Conservation (phyloP, 2,329 filamentous ascomycete genomes). For the Dichotomopilus funicola region DNA sequence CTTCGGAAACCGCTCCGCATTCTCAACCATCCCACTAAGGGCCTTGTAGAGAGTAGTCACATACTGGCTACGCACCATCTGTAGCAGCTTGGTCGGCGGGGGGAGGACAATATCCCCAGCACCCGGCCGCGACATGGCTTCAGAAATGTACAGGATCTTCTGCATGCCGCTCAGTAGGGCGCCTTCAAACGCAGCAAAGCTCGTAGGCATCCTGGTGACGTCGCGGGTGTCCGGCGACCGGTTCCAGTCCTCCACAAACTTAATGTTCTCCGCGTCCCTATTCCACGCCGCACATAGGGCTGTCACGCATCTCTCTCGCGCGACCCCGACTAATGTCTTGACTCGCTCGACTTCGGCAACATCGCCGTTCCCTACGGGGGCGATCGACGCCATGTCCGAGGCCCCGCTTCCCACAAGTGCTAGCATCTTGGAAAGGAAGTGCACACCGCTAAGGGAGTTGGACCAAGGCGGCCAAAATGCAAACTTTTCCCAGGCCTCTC, state of each 20-base stretch:
- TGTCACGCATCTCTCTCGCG: conserved; percentile 77
- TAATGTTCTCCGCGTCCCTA: conserved; percentile 86
- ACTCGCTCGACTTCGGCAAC: conserved; percentile 62
- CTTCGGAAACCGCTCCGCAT: conserved; percentile 70
- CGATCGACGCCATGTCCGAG: conserved; percentile 73
- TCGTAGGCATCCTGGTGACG: conserved; percentile 82
- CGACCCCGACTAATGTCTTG: conserved; percentile 65
- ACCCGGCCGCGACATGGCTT: conserved; percentile 69
- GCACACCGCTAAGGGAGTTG: conserved; percentile 85
- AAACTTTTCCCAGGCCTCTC: conserved; percentile 85
- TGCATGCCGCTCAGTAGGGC: conserved; percentile 81
- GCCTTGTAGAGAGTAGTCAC: conserved; percentile 92
- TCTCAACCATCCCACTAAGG: conserved; percentile 92
- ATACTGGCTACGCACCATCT: conserved; percentile 87
- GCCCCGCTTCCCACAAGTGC: conserved; percentile 78
- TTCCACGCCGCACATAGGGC: conserved; percentile 90
- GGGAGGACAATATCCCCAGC: conserved; percentile 73
- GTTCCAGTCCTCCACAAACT: conserved; percentile 89
- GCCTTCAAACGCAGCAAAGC: conserved; percentile 80
- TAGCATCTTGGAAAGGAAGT: conserved; percentile 80
- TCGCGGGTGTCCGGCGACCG: conserved; percentile 74
- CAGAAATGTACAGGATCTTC: conserved; percentile 88
- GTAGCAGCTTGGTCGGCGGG: conserved; percentile 78
- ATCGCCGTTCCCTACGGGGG: conserved; percentile 52
- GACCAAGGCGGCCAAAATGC: conserved; percentile 95